Percentiles rank a stretch among this genome's conserved stretches.
Evolutionary conservation across 1,139 yeast species (phyloP).

Genomic region (Lodderomyces metapsilosis): DNA sequence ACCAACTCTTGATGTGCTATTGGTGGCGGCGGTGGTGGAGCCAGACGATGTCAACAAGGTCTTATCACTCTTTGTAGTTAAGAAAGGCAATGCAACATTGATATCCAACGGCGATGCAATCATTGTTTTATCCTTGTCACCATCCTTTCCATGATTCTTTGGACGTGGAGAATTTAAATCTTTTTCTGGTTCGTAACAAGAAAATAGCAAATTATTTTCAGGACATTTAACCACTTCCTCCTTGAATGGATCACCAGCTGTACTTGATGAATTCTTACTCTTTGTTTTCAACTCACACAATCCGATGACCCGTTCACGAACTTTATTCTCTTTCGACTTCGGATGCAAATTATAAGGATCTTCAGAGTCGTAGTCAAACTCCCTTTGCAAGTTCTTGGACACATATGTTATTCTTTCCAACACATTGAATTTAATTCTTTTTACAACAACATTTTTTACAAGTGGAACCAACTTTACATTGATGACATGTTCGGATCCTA

Average conservation of each 20-base stretch:
- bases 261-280: conserved; percentile 29
- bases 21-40: not conserved
- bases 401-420: conserved; percentile 70
- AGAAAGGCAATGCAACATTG: conserved; percentile 45
- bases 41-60: conserved; percentile 23
- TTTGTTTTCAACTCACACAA: conserved; percentile 64
- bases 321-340: conserved; percentile 22
- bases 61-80: conserved; percentile 43
- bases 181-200: conserved; percentile 46
- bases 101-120: conserved; percentile 48
- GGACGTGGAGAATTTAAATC: conserved; percentile 10
- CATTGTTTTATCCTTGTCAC: conserved; percentile 23
- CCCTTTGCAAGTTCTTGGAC: conserved; percentile 53
- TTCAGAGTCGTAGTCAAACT: conserved; percentile 56
- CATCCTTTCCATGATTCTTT: conserved; percentile 10
- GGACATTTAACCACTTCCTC: conserved; percentile 60
- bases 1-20: conserved; percentile 24
- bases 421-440: conserved; percentile 69
- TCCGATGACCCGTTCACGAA: conserved; percentile 54
- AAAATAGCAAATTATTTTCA: conserved; percentile 58
- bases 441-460: conserved; percentile 64
- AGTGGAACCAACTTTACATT: conserved; percentile 74
- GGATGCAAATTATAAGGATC: conserved; percentile 36
- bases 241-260: conserved; percentile 39
- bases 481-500: conserved; percentile 61